Base-by-base conservation (phyloP, 306 rosid species). In the Begonia fuchsioides region DNA sequence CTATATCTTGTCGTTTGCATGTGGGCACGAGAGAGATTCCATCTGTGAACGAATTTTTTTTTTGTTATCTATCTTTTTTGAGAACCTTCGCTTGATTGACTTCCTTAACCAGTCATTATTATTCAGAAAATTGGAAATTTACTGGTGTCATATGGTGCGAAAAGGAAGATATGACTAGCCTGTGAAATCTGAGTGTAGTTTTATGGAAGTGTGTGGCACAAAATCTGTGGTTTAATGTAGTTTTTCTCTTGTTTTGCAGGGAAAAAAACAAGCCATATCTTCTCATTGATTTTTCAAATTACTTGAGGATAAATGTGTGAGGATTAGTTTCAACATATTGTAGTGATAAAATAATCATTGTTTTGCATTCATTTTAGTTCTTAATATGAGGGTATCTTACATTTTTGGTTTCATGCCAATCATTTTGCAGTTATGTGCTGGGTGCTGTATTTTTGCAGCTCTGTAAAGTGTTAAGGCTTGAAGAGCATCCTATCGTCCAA, bases 391-490 rank as follows among this genome's bases (percentile, higher is more conserved):
- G 43, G 50, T 45, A 38, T 32, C 19, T 53, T 41, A 41, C 63
- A 43, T 61, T 20, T 40, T 11, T 38, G 47, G 14, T 18, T 15
- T 51, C 43, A 26, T 58, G 55, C 44, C 57, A 19, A 51, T 65
- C 32, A 49, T 11, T 61, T 39, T 63, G 78, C 69, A 86, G 96
- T 48, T 86, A 86, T 50, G 76, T 63, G 51, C 77, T 86, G 10
- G 96, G 93, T 39, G 78, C 79, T 44, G 88, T 74, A 32, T 86
- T 78, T 70, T 67, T 86, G 75, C 93, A 86, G 74, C 96, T 81
- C 40, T 86, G 88, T 64, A 59, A 74, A 76, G 68, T 76, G 38
- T 59, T 81, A 54, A 79, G 78, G 61, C 83, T 81, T 39, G 73
- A 54, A 19, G 76, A 86, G 73, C 93, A 76, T 51, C 77, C 80